Evolutionary conservation across 495 filamentous ascomycete genomes (phyloP), one percentile per base, ranked within the genome.

Genomic region (Tricharina praecox): DNA sequence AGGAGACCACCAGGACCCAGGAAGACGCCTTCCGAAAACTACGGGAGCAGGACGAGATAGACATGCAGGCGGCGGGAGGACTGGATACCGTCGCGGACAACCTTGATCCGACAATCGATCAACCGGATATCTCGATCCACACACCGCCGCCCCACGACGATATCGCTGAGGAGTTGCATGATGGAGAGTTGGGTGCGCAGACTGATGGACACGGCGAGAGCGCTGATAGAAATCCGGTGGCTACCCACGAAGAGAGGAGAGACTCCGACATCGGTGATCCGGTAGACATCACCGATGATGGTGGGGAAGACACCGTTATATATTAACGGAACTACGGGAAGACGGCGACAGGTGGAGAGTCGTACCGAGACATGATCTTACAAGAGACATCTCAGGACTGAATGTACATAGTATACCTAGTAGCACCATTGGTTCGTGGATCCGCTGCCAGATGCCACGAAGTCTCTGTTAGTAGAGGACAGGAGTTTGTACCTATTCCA

Each of bases 301-400:
- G 78, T 55, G 77, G 81, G 39, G 83, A 90, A 67, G 83, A 88
- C 55, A 83, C 75, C 47, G 83, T 90, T 46, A 85, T 90, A 50
- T 88, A 90, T 66, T 90, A 73, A 74, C 20, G 7, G 28, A 32
- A 32, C n/a, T n/a, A n/a, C n/a, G n/a, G n/a, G n/a, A n/a, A n/a
- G n/a, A n/a, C n/a, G n/a, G n/a, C n/a, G n/a, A n/a, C n/a, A n/a
- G n/a, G n/a, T n/a, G n/a, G n/a, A n/a, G n/a, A n/a, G n/a, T n/a
- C n/a, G n/a, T n/a, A n/a, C n/a, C n/a, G n/a, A n/a, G n/a, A n/a
- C n/a, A n/a, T n/a, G n/a, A n/a, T n/a, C n/a, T n/a, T n/a, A n/a
- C n/a, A n/a, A n/a, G n/a, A n/a, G n/a, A n/a, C n/a, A n/a, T n/a
- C n/a, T n/a, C n/a, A n/a, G n/a, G n/a, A n/a, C n/a, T n/a, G n/a